phyloP scores from a whole-genome alignment of 257 asterid species.

The Eucommia ulmoides region DNA sequence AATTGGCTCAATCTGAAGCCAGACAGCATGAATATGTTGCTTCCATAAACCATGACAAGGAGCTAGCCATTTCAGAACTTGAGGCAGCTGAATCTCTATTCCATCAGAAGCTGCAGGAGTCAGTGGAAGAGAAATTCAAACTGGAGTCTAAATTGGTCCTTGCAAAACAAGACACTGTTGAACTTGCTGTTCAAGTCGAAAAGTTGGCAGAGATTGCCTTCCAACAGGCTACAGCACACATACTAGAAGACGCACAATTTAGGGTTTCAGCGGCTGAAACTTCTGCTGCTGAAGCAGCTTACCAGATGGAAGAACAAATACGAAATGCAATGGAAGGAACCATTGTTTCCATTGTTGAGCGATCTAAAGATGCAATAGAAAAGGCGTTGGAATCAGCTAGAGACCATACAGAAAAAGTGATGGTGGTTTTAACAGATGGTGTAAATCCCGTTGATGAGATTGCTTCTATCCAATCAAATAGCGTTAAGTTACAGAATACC shows the following conservation, averaged over 20 bases:
- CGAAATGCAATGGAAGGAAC: conserved; percentile 24
- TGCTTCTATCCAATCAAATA: conserved; percentile 15
- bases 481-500: conserved; percentile 19
- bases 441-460: conserved; percentile 19
- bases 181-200: conserved; percentile 36
- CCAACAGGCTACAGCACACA: conserved; percentile 34
- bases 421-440: conserved; percentile 17
- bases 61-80: conserved; percentile 24
- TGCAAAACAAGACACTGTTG: conserved; percentile 32
- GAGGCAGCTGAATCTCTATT: conserved; percentile 26
- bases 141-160: conserved; percentile 30
- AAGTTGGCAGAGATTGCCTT: conserved; percentile 30
- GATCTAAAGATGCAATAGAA: conserved; percentile 29
- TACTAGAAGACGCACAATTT: conserved; percentile 28
- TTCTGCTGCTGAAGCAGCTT: conserved; percentile 29
- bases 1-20: conserved; percentile 21
- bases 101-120: conserved; percentile 20
- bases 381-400: conserved; percentile 29
- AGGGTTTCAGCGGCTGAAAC: conserved; percentile 31
- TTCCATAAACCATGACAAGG: conserved; percentile 21
- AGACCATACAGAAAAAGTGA: conserved; percentile 21
- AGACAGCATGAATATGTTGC: conserved; percentile 24
- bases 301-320: conserved; percentile 25
- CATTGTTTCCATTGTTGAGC: conserved; percentile 17
- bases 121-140: conserved; percentile 24